Conservation (phyloP, 176 grass and related monocot species). For the Leersia perrieri region DNA sequence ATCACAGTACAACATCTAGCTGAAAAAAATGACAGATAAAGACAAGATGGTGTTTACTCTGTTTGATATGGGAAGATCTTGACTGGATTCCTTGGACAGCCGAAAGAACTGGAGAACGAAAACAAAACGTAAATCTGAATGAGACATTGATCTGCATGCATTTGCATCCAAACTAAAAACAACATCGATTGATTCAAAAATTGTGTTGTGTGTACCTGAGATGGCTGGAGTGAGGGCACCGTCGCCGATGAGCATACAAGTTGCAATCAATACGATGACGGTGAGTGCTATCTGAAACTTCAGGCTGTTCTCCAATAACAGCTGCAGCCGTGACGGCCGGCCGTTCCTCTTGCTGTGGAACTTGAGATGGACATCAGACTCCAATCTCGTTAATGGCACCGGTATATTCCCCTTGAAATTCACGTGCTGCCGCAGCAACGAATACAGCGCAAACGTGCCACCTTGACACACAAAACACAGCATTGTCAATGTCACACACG, state of each 20-base stretch:
- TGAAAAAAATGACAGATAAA: not conserved
- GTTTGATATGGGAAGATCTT: conserved; percentile 45
- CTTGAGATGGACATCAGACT: conserved; percentile 41
- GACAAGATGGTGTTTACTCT: conserved; percentile 14
- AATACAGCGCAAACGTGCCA: conserved; percentile 73
- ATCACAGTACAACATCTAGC: not conserved
- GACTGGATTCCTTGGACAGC: conserved; percentile 71
- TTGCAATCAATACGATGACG: conserved; percentile 53
- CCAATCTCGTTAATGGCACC: conserved; percentile 27
- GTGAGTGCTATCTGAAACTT: conserved; percentile 37
- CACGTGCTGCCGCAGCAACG: conserved; percentile 57
- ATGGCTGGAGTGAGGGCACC: conserved; percentile 71
- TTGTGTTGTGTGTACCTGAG: conserved; percentile 38
- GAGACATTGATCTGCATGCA: not conserved
- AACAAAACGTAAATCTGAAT: not conserved
- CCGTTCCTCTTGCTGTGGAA: conserved; percentile 33
- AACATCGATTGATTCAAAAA: not conserved
- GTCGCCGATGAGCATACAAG: conserved; percentile 67
- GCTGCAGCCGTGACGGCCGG: conserved; percentile 24
- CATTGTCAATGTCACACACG: not conserved
- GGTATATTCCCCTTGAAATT: conserved; percentile 53
- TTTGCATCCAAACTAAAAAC: not conserved
- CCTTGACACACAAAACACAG: not conserved
- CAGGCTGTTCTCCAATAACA: conserved; percentile 40
- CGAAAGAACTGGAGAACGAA: conserved; percentile 53